Base-by-base conservation (phyloP, 139 green algal genomes). In the Spirogloea muscicola region DNA sequence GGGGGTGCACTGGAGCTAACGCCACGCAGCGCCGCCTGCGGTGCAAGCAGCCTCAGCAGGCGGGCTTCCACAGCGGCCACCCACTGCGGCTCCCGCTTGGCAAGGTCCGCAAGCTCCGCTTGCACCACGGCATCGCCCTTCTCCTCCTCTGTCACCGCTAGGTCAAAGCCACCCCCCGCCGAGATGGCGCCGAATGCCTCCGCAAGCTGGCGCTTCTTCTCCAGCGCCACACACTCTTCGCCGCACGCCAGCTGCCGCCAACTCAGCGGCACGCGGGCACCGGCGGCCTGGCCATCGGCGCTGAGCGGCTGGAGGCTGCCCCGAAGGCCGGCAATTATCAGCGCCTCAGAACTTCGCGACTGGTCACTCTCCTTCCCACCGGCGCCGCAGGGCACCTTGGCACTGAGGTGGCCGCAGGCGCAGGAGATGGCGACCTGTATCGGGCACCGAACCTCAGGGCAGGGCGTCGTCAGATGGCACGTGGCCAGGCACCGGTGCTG, bases 241-340 rank as follows among this genome's bases (percentile, higher is more conserved):
- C 69, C 71, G 48, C 74, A 81, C 46, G 65, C 40, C 43, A 81
- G 64, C 65, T 78, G 25, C n/a, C 74, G 42, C 63, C 68, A 39
- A 25, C 66, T 64, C 21, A 71, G 31, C 33, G 65, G 65, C 21
- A 78, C 70, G 33, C 31, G 39, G 41, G n/a, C 39, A 36, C 37
- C 43, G 29, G 62, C 27, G 18, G 27, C 27, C 18, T 18, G 33
- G 62, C 33, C 62, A 4, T 9, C 62, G 31, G 33, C 62, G n/a
- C 10, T 74, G 37, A 27, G 64, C 10, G 41, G n/a, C n/a, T n/a
- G n/a, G n/a, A n/a, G n/a, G n/a, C n/a, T n/a, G n/a, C n/a, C n/a
- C n/a, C n/a, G n/a, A n/a, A n/a, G n/a, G n/a, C n/a, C n/a, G n/a
- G n/a, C n/a, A n/a, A n/a, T n/a, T n/a, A n/a, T n/a, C n/a, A n/a